Base-by-base conservation (phyloP, 2,329 filamentous ascomycete genomes). In the Erysiphe neolycopersici region DNA sequence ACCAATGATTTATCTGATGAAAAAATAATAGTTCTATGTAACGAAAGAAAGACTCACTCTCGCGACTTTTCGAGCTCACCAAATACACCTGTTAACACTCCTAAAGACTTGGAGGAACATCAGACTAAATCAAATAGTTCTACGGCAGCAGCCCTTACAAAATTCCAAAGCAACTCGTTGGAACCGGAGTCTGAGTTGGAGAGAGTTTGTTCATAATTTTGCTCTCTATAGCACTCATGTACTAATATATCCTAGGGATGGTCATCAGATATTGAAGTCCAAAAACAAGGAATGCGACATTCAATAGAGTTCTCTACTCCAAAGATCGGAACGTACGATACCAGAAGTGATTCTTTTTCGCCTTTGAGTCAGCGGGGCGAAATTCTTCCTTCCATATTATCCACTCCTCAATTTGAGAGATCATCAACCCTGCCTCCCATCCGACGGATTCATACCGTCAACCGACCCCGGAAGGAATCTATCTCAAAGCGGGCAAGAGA, bases 391-490 rank as follows among this genome's bases (percentile, higher is more conserved):
- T 92, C 83, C 0, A 81, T 89, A 45, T 63, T 93, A 33, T 70
- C 72, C 43, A 76, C 76, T 47, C 92, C 85, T 10, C 85, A 84
- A 0, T 79, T 83, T 6, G 82, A 79, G 44, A 79, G 85, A 48
- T 91, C 84, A 13, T 85, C 84, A 1, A 93, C 84, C 0, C 67
- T 93, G 19, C 84, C 85, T 26, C 83, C 85, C 3, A 69, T 87
- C 42, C 80, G 89, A 51, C 70, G 81, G 46, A 69, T 74, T 37
- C 64, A 81, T 35, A 80, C 79, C 36, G 68, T 73, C 18, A 74
- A 68, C 44, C 69, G 84, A 45, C 76, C 82, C 37, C 73, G 84
- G 50, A 94, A 92, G 61, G 79, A 80, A 48, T 94, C 85, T 1
- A 72, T 93, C 47, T 78, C 79, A 8, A 84, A 91, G 58, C 74